phyloP scores from a whole-genome alignment of 345 rosid genomes.

The Moricandia moricandioides region DNA sequence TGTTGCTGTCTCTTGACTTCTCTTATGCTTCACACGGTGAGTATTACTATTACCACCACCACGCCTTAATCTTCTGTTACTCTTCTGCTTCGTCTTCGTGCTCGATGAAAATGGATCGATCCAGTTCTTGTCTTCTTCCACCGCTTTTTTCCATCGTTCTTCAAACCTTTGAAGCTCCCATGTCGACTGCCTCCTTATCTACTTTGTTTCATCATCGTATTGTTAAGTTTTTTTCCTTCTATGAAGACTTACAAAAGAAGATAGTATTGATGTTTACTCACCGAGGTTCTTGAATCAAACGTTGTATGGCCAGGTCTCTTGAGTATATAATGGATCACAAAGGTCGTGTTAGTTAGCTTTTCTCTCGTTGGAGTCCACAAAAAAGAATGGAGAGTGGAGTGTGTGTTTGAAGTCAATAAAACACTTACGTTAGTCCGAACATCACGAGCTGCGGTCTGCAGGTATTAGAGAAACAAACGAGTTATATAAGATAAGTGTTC shows the following conservation, averaged over 20 bases:
- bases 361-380: background rate
- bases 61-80: slow-evolving; percentile 32
- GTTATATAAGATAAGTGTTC: background rate
- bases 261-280: slow-evolving; percentile 28
- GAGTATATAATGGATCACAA: background rate
- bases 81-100: slow-evolving; percentile 19
- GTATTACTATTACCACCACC: slow-evolving; percentile 12
- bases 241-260: background rate
- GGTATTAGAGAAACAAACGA: background rate
- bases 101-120: slow-evolving; percentile 54
- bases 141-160: slow-evolving; percentile 76
- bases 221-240: background rate
- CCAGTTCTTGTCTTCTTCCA: slow-evolving; percentile 69
- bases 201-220: slow-evolving; percentile 27
- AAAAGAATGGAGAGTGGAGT: background rate
- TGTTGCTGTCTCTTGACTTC: slow-evolving; percentile 23
- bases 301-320: slow-evolving; percentile 43
- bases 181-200: slow-evolving; percentile 93
- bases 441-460: background rate
- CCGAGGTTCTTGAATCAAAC: slow-evolving; percentile 62
- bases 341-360: slow-evolving; percentile 1
- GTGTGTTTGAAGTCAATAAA: background rate
- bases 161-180: slow-evolving; percentile 75
- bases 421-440: background rate
- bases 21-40: slow-evolving; percentile 19